phyloP scores from a whole-genome alignment of 164 flowering plant genomes.

The Magnolia sinica region DNA sequence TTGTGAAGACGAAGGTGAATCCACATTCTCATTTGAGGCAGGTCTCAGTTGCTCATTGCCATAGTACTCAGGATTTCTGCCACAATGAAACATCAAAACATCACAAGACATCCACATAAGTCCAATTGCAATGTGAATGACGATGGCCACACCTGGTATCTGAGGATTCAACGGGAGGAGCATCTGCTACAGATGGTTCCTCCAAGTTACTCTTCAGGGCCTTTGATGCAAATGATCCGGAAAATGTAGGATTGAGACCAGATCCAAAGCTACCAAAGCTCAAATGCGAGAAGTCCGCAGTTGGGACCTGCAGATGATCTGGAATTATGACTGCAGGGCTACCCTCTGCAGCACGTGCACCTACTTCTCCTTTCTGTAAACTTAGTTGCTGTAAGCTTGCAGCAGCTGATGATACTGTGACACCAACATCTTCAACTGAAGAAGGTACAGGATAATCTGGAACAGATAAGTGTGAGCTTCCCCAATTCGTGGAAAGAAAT shows the following conservation, averaged over 20 bases:
- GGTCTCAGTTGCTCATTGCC: slow-evolving; percentile 62
- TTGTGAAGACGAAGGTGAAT: slow-evolving; percentile 47
- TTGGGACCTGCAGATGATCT: slow-evolving; percentile 81
- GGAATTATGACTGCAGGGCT: slow-evolving; percentile 82
- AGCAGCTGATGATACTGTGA: slow-evolving; percentile 53
- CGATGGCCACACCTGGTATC: slow-evolving; percentile 53
- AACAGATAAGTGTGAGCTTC: slow-evolving; percentile 14
- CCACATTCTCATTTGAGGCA: slow-evolving; percentile 50
- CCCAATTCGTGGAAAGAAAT: slow-evolving; percentile 19
- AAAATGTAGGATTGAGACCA: slow-evolving; percentile 42
- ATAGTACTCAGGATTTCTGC: slow-evolving; percentile 74
- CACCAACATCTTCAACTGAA: slow-evolving; percentile 54
- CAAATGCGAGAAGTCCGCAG: slow-evolving; percentile 77
- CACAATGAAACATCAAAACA: slow-evolving; percentile 6
- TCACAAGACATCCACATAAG: neutral
- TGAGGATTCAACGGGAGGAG: slow-evolving; percentile 42
- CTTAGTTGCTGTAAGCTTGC: slow-evolving; percentile 62
- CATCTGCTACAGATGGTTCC: slow-evolving; percentile 47
- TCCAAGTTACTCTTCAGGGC: slow-evolving; percentile 46
- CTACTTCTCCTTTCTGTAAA: slow-evolving; percentile 50
- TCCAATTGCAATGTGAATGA: neutral
- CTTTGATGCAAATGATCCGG: slow-evolving; percentile 50
- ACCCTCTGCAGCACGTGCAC: slow-evolving; percentile 43
- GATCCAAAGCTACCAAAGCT: slow-evolving; percentile 97
- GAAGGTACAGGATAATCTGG: slow-evolving; percentile 21